Evolutionary conservation across 2,329 filamentous ascomycete species (phyloP).

Genomic region (Sordariomycetes sp.): DNA sequence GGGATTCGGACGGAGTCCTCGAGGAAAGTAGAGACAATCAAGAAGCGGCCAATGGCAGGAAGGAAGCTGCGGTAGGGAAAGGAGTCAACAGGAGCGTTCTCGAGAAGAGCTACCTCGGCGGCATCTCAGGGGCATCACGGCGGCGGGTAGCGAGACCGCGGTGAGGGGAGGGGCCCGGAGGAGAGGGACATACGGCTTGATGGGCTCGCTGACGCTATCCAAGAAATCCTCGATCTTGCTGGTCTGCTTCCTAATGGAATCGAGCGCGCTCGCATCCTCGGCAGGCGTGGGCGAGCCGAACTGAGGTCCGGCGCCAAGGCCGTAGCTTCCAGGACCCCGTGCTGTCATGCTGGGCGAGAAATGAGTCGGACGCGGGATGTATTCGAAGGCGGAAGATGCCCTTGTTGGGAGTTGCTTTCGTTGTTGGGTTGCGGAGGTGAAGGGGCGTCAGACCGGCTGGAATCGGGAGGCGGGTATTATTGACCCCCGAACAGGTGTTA

Average conservation of each 20-base stretch:
- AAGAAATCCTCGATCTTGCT: constrained; percentile 96
- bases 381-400: neutral
- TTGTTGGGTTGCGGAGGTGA: neutral
- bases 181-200: constrained; percentile 69
- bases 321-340: constrained; percentile 68
- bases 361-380: neutral
- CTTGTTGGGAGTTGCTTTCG: neutral
- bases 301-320: constrained; percentile 59
- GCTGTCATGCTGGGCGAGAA: constrained; percentile 21
- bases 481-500: constrained; percentile 4
- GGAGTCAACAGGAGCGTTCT: neutral
- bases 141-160: neutral
- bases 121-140: neutral
- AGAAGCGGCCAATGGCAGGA: constrained; percentile 87
- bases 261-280: constrained; percentile 63
- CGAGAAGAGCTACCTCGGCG: neutral
- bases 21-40: constrained; percentile 97
- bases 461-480: neutral
- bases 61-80: constrained; percentile 54
- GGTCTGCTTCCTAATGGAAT: constrained; percentile 85
- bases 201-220: constrained; percentile 76
- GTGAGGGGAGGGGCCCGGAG: neutral
- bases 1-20: constrained; percentile 94
- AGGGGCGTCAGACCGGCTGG: constrained; percentile 4
- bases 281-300: constrained; percentile 46